Evolutionary conservation across 108 stramenopile genomes (phyloP), one percentile per base, ranked within the genome.

Genomic region (Mediolabrus comicus): DNA sequence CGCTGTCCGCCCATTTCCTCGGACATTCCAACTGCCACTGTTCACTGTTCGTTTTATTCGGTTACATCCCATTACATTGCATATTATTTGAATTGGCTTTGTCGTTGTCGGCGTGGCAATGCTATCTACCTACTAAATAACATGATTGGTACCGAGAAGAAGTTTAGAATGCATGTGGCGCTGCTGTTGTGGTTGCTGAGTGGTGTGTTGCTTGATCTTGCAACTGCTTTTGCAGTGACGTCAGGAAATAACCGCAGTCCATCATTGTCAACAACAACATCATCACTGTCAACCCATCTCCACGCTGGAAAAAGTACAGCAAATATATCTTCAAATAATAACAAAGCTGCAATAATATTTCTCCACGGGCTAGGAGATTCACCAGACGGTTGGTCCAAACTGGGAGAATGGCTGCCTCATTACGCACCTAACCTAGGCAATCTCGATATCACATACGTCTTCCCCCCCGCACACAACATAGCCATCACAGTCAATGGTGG

Each of bases 331-430:
- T 13, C 27, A 43, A 26, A 38, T 1, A 71, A 71, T 22, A 41
- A 46, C 31, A 81, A 81, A 72, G 75, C 58, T 16, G 80, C 75
- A 0, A 35, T 81, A 8, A 59, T 81, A 25, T 81, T 81, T 52
- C 64, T 81, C 17, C 80, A 81, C 41, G 80, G 80, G 4, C 65
- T 81, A 13, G 80, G 80, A 16, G 80, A 81, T 52, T 59, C 75
- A 19, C 71, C 80, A 9, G 72, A 76, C 19, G 80, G 80, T 38
- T 81, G 80, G 80, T 56, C 75, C 13, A 72, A 41, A 16, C 35
- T 81, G 19, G 54, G 70, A 29, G 69, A 67, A 36, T 69, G 46
- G 16, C 49, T 80, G 27, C 74, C 79, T 11, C 34, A 56, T 24
- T 28, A 77, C 11, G 33, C 61, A 22, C 75, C 80, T 0, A 36